Base-by-base conservation (phyloP, 2,329 filamentous ascomycete species). In the Exophiala sp. region DNA sequence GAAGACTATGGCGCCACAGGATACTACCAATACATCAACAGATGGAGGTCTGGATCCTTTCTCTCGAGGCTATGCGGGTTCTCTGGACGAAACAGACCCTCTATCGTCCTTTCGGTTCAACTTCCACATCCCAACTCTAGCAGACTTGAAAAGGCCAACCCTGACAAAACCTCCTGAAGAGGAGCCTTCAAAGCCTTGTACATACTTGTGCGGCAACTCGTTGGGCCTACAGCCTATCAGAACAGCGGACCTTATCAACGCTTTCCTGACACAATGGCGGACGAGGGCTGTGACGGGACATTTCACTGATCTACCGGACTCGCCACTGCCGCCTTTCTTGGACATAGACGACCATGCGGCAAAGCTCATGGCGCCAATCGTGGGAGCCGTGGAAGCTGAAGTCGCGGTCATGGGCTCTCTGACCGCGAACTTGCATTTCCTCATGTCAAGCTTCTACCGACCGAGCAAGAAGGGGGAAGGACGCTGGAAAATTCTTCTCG, bases 151-250 rank as follows among this genome's bases (percentile, higher is more conserved):
- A 67, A 81, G 86, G 60, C 85, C 77, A 59, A 82, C 78, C 0
- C 69, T 88, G 8, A 70, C 65, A 6, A 72, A 71, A 60, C 65
- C 69, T 50, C 55, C 56, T 16, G 62, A 63, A 4, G 66, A 71
- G 55, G 62, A 70, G 41, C 69, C 68, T 1, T 69, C 71, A 38
- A 63, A 72, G n/a, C 63, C 60, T 16, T 64, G 65, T 11, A 85
- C 89, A 55, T 96, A 96, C 70, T 84, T 96, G 59, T 92, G 90
- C 62, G 91, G 91, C 52, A 95, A 96, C 74, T 95, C 90, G 0
- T 80, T 96, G 1, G 91, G 91, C 35, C 81, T 92, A 3, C 91
- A 96, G 69, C 90, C 91, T 41, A 83, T 81, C 58, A 80, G 80
- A 11, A 84, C 86, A 0, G 76, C 80, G 14, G 73, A 78, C 12